Base-by-base conservation (phyloP, 2,329 filamentous ascomycete genomes). In the Aspergillus eucalypticola region DNA sequence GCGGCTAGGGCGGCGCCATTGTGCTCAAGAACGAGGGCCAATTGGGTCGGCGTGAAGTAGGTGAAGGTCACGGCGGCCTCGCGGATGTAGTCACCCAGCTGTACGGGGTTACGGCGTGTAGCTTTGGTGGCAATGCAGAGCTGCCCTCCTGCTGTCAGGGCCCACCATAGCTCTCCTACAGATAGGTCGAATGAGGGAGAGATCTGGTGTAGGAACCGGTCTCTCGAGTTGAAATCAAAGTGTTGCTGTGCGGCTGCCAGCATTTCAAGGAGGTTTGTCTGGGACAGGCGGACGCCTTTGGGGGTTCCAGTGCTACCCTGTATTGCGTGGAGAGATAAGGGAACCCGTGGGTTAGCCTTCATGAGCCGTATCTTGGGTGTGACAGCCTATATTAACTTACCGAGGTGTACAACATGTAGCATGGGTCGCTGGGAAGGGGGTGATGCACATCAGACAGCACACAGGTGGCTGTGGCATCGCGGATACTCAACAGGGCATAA, bases 271-370 rank as follows among this genome's bases (percentile, higher is more conserved):
- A 32, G 19, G 35, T 42, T 58, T 11, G 15, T 19, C 35, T 58
- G 55, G 6, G 21, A 39, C 19, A 58, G 15, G 3, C 41, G 29
- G 10, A 58, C 48, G 2, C 55, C 55, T 38, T 58, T 58, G 3
- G 55, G 55, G 8, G n/a, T 25, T 7, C 55, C 55, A n/a, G 55
- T 58, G 48, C 55, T 58, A 15, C 55, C 55, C 55, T 58, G 17
- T 5, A 29, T 44, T 11, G 3, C 19, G 17, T 1, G 8, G 41
- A 13, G 17, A 11, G 8, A 4, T 5, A 8, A 5, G 4, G 5
- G 10, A 10, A 29, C 8, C 27, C 27, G 27, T 4, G 27, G 41
- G 8, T 44, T 44, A 13, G 38, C 27, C 27, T 29, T 29, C n/a
- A 7, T 41, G 6, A 19, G 17, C 42, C 4, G 2, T 15, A 25